A percentile compares a stretch with the other conserved stretches of the same genome.
phyloP scores from a whole-genome alignment of 352 stramenopile species.

The Pythium dissotocum region DNA sequence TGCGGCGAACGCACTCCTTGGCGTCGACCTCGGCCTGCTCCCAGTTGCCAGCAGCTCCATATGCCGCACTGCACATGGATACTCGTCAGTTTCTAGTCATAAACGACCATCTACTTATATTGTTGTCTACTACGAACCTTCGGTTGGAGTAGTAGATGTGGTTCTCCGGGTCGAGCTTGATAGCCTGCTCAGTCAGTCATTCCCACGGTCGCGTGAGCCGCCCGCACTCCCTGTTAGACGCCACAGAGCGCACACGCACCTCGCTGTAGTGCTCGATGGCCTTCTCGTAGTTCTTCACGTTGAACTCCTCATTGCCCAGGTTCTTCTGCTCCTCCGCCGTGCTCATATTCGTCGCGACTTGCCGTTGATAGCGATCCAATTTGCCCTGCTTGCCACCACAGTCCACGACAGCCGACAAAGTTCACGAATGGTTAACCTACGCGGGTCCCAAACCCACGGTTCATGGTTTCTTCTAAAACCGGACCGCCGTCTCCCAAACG shows the following conservation, averaged over 20 bases:
- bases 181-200: conserved; percentile 44
- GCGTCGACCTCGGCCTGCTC: conserved; percentile 68
- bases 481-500: not conserved
- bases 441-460: not conserved
- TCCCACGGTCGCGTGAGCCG: not conserved
- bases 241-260: conserved; percentile 26
- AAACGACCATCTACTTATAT: not conserved
- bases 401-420: not conserved
- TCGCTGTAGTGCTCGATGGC: conserved; percentile 79
- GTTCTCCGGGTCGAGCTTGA: conserved; percentile 68
- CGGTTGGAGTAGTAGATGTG: conserved; percentile 88
- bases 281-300: conserved; percentile 84
- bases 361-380: conserved; percentile 4
- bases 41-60: conserved; percentile 71
- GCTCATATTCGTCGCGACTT: conserved; percentile 17
- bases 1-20: conserved; percentile 70
- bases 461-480: not conserved
- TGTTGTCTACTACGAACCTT: conserved; percentile 33
- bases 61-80: conserved; percentile 49
- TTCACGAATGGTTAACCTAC: not conserved
- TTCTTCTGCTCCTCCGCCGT: conserved; percentile 28
- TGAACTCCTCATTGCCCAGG: conserved; percentile 86
- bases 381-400: conserved; percentile 5
- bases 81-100: not conserved
- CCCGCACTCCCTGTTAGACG: not conserved